phyloP scores from a whole-genome alignment of 2,329 filamentous ascomycete genomes.

The Clathrospora elynae region DNA sequence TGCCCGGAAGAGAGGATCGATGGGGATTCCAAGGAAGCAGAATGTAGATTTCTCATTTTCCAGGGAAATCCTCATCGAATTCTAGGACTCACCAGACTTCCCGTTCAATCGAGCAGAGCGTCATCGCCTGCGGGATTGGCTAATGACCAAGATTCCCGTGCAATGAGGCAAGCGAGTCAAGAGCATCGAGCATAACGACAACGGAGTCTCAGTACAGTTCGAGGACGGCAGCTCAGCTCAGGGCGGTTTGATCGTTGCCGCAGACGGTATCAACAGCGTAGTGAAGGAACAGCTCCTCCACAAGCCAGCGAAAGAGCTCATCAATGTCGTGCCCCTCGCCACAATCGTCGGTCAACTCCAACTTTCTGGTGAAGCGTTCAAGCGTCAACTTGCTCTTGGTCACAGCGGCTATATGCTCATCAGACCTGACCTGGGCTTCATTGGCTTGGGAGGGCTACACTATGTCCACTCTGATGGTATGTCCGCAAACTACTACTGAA shows the following conservation, averaged over 20 bases:
- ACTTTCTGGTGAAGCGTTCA: slow-evolving; percentile 10
- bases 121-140: slow-evolving; percentile 7
- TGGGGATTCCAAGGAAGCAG: not conserved
- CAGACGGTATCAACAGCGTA: slow-evolving; percentile 53
- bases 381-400: slow-evolving; percentile 11
- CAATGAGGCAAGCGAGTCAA: slow-evolving; percentile 46
- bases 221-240: slow-evolving; percentile 49
- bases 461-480: slow-evolving; percentile 6
- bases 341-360: slow-evolving; percentile 9
- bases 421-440: slow-evolving; percentile 8
- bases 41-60: not conserved
- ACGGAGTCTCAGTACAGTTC: slow-evolving; percentile 50
- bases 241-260: slow-evolving; percentile 58
- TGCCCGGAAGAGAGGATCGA: not conserved
- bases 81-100: slow-evolving; percentile 3
- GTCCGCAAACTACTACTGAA: slow-evolving; percentile 12
- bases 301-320: not conserved
- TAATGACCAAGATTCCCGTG: slow-evolving; percentile 40
- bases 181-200: slow-evolving; percentile 46
- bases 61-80: not conserved
- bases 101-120: slow-evolving; percentile 15
- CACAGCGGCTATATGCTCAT: slow-evolving; percentile 8
- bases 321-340: slow-evolving; percentile 9
- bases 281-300: slow-evolving; percentile 9
- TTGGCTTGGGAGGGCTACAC: slow-evolving; percentile 9